A percentile compares a stretch with the other conserved stretches of the same genome.
Evolutionary conservation across 2,329 filamentous ascomycete genomes (phyloP).

Genomic region (Cladosporium sp.): DNA sequence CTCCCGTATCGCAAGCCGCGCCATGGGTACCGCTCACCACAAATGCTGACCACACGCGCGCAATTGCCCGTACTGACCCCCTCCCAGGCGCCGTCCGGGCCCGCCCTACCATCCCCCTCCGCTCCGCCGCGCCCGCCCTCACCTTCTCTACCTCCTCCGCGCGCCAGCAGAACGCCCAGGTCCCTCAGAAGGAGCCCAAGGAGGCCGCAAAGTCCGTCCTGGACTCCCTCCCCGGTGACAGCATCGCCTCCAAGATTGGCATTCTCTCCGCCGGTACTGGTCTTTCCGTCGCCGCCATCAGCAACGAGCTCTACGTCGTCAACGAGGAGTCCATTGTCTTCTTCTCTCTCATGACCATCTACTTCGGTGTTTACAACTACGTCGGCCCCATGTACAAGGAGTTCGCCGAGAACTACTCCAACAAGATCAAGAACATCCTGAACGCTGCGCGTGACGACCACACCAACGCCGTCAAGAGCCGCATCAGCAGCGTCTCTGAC

Average conservation of each 20-base stretch:
- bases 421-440: slow-evolving; percentile 92
- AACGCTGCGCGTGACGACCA: slow-evolving; percentile 93
- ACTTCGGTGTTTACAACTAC: slow-evolving; percentile 88
- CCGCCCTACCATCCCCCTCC: slow-evolving; percentile 72
- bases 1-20: slow-evolving; percentile 94
- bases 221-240: slow-evolving; percentile 89
- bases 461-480: slow-evolving; percentile 89
- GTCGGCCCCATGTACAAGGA: slow-evolving; percentile 87
- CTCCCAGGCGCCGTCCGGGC: slow-evolving; percentile 71
- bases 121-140: slow-evolving; percentile 72
- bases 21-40: slow-evolving; percentile 72
- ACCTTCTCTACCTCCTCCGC: slow-evolving; percentile 65
- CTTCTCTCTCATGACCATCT: slow-evolving; percentile 89
- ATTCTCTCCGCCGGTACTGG: slow-evolving; percentile 92
- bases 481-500: slow-evolving; percentile 93
- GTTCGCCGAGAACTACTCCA: slow-evolving; percentile 85
- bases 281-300: slow-evolving; percentile 90
- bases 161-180: slow-evolving; percentile 57
- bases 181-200: slow-evolving; percentile 86
- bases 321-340: slow-evolving; percentile 98
- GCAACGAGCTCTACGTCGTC: slow-evolving; percentile 99
- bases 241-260: slow-evolving; percentile 90
- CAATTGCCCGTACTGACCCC: slow-evolving; percentile 32
- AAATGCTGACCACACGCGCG: not conserved
- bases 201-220: slow-evolving; percentile 95